A percentile compares a stretch with the other conserved stretches of the same genome.
Evolutionary conservation across 176 grass and related monocot species (phyloP).

Genomic region (Dactylis glomerata): DNA sequence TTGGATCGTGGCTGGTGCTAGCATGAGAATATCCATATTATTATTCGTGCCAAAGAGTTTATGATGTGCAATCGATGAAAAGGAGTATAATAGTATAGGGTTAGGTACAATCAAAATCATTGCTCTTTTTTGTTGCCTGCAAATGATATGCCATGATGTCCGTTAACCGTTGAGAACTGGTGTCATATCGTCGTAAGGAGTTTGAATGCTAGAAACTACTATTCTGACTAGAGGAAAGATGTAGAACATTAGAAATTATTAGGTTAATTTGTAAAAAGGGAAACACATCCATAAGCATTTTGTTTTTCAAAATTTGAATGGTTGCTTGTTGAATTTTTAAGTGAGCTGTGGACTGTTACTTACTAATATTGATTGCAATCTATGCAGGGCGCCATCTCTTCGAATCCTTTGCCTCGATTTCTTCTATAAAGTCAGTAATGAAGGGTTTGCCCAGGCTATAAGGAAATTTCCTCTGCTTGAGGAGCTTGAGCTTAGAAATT

Average conservation of each 20-base stretch:
- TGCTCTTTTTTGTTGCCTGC: neutral
- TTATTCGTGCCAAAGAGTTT: neutral
- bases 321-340: neutral
- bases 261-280: neutral
- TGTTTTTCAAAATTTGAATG: neutral
- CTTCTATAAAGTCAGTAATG: neutral
- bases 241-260: neutral
- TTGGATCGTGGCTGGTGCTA: no score
- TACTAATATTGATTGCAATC: neutral
- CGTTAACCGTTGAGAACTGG: neutral
- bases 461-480: neutral
- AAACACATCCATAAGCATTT: neutral
- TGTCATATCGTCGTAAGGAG: neutral
- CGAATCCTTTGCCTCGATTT: neutral
- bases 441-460: neutral
- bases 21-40: no score
- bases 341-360: neutral
- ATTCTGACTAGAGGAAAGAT: neutral
- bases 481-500: conserved; percentile 11
- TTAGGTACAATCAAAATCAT: neutral
- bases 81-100: neutral
- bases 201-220: neutral
- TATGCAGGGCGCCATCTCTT: neutral
- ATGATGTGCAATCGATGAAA: neutral
- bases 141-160: neutral